Conservation (phyloP, 257 asterid species). For the Salvia splendens region DNA sequence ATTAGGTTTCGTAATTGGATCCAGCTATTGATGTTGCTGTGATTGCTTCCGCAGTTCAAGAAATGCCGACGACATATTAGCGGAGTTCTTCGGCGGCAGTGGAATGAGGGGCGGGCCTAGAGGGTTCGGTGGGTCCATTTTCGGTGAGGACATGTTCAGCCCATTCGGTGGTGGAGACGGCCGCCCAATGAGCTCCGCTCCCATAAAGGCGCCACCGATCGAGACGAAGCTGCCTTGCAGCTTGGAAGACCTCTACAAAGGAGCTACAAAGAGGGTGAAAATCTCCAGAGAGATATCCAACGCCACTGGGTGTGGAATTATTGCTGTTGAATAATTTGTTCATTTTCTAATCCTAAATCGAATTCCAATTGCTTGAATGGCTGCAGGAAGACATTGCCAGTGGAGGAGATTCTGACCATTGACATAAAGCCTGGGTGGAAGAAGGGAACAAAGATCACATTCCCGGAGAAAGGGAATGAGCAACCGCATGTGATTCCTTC, state of each 20-base stretch:
- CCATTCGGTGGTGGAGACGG: constrained; percentile 56
- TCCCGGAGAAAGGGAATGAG: constrained; percentile 88
- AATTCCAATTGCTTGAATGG: neutral
- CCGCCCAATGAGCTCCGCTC: constrained; percentile 56
- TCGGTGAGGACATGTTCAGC: constrained; percentile 74
- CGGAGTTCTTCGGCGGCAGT: constrained; percentile 74
- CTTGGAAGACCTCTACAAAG: constrained; percentile 82
- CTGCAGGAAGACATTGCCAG: constrained; percentile 68
- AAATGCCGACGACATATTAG: constrained; percentile 74
- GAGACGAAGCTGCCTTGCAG: constrained; percentile 73
- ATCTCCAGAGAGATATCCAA: constrained; percentile 83
- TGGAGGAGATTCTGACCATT: constrained; percentile 72
- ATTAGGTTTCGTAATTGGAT: neutral
- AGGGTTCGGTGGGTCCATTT: constrained; percentile 63
- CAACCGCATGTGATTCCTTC: constrained; percentile 70
- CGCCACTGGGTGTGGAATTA: constrained; percentile 71
- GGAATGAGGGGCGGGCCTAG: constrained; percentile 66
- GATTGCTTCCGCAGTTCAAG: constrained; percentile 53
- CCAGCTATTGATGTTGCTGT: neutral
- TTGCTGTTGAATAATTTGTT: too few species aligned
- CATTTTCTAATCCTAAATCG: too few species aligned
- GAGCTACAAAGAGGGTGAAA: constrained; percentile 88
- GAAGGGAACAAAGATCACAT: constrained; percentile 93
- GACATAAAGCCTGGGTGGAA: constrained; percentile 92
- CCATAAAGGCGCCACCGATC: constrained; percentile 68